Percentiles rank a stretch among this genome's conserved stretches.
Conservation (phyloP, 352 stramenopile genomes). For the Halophytophthora polymorphica region DNA sequence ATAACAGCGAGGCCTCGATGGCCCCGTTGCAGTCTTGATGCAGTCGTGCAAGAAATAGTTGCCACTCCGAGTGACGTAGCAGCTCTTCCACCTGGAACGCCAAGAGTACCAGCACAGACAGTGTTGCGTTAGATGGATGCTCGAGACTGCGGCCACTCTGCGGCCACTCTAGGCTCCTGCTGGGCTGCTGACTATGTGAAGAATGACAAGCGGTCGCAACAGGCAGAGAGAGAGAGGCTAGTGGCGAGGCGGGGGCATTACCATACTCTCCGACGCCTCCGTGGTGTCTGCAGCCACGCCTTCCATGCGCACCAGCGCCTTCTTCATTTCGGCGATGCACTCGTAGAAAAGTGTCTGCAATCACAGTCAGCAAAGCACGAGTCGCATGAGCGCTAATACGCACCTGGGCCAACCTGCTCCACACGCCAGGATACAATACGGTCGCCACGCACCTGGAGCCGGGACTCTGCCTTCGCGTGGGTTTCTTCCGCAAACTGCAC, state of each 20-base stretch:
- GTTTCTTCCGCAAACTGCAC: constrained; percentile 17
- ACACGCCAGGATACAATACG: neutral
- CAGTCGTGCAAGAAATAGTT: constrained; percentile 33
- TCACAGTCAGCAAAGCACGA: neutral
- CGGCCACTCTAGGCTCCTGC: neutral
- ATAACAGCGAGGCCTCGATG: constrained; percentile 19
- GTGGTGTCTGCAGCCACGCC: constrained; percentile 15
- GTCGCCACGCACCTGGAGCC: constrained; percentile 14
- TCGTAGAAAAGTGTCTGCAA: constrained; percentile 33
- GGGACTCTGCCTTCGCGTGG: constrained; percentile 10
- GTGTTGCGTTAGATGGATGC: neutral
- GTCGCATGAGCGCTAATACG: neutral
- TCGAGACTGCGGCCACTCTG: neutral
- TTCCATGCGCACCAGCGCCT: constrained; percentile 31
- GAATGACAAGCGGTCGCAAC: neutral
- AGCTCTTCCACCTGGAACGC: constrained; percentile 15
- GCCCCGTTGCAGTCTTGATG: constrained; percentile 24
- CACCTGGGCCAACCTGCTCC: neutral
- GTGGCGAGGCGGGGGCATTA: constrained; percentile 15
- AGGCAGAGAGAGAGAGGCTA: neutral
- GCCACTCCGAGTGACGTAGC: constrained; percentile 22
- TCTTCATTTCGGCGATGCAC: constrained; percentile 42
- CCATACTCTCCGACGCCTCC: constrained; percentile 39
- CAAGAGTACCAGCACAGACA: neutral
- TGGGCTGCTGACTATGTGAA: neutral